These are phyloP conservation scores for Xerocomus minutiporus DNA, from an alignment of 1,284 basidiomycete genomes.

Conservation along the genomic window DNA sequence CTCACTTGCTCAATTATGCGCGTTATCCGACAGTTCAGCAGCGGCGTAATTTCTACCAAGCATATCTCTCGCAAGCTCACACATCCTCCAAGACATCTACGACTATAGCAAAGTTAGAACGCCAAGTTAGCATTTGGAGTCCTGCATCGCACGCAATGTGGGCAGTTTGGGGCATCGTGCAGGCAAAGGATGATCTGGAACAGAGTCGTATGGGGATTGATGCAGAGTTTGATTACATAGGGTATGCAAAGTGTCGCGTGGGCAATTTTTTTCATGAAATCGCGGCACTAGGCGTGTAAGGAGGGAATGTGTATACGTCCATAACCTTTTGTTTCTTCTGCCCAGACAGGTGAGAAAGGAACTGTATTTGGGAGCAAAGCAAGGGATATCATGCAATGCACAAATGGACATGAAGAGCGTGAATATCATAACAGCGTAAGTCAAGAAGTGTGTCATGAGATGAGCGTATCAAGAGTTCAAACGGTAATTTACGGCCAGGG, in stretches of 20 bases:
- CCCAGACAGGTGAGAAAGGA: conserved; percentile 24
- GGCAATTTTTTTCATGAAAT: conserved; percentile 56
- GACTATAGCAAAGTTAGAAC: conserved; percentile 49
- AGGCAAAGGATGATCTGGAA: conserved; percentile 78
- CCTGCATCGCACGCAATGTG: conserved; percentile 87
- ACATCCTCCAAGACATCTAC: conserved; percentile 31
- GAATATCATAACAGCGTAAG: conserved; percentile 37
- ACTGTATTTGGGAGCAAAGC: conserved; percentile 46
- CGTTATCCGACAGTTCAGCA: conserved; percentile 73
- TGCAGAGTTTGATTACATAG: conserved; percentile 76
- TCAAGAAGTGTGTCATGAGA: conserved; percentile 38
- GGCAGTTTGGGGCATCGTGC: conserved; percentile 89
- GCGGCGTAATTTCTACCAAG: conserved; percentile 76
- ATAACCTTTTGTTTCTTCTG: background rate
- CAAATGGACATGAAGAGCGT: conserved; percentile 41
- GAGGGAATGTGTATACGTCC: background rate
- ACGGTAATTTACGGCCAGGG: conserved; percentile 2
- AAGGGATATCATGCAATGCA: conserved; percentile 43
- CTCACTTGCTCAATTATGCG: conserved; percentile 67
- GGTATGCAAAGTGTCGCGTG: conserved; percentile 65
- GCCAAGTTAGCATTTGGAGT: conserved; percentile 80
- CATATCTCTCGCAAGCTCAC: conserved; percentile 64
- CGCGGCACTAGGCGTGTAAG: conserved; percentile 43
- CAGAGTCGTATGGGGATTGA: conserved; percentile 46
- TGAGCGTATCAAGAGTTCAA: conserved; percentile 19